A percentile compares a stretch with the other conserved stretches of the same genome.
Evolutionary conservation across 768 basidiomycete genomes (phyloP).

Genomic region (Trametes coccinea): DNA sequence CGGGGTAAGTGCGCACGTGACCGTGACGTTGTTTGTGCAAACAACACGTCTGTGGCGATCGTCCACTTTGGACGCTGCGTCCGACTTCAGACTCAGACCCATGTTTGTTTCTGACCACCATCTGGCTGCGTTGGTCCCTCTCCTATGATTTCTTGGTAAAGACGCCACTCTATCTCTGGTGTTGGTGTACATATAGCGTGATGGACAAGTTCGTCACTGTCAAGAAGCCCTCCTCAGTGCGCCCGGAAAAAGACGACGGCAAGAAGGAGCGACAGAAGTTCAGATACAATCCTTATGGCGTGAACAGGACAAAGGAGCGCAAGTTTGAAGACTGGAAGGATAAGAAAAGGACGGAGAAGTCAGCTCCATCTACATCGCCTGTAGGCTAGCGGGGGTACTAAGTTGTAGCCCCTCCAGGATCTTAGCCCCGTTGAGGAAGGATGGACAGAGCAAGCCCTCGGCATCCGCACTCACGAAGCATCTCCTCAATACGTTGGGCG

Average conservation of each 20-base stretch:
- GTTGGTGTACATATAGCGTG: conserved; percentile 2
- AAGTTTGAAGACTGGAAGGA: conserved; percentile 32
- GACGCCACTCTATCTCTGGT: not conserved
- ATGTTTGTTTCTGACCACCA: not conserved
- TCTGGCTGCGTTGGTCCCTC: not conserved
- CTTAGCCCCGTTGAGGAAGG: conserved; percentile 33
- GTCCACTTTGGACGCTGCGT: not conserved
- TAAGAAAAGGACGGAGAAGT: conserved; percentile 29
- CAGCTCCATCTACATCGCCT: not conserved
- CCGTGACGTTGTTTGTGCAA: conserved; percentile 11
- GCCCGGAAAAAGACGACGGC: conserved; percentile 17
- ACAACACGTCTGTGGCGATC: conserved; percentile 23
- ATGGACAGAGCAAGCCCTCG: conserved; percentile 38
- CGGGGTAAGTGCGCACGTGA: conserved; percentile 11
- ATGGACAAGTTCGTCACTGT: conserved; percentile 39
- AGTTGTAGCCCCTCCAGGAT: conserved; percentile 24
- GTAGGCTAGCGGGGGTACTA: not conserved
- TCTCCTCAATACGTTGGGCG: conserved; percentile 59
- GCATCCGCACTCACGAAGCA: conserved; percentile 53
- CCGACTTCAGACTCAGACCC: not conserved
- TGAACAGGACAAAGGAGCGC: conserved; percentile 26
- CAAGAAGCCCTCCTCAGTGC: conserved; percentile 26
- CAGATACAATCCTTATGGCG: conserved; percentile 34
- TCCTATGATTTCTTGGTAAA: not conserved
- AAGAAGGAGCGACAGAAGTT: conserved; percentile 24